Evolutionary conservation across 2,329 filamentous ascomycete species (phyloP).

Genomic region (Stemphylium beticola): DNA sequence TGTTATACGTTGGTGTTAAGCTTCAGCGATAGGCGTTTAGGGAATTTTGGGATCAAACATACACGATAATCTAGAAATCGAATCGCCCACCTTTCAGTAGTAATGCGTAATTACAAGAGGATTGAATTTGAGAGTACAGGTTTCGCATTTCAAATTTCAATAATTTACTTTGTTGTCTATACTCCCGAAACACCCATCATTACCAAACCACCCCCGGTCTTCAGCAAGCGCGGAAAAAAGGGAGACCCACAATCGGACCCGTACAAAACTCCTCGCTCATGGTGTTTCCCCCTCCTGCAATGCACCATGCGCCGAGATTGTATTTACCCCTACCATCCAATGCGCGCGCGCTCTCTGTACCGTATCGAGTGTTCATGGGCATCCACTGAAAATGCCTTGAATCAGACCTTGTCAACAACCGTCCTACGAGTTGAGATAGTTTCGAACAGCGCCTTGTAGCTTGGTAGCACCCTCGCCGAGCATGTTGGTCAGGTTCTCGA

Average conservation of each 20-base stretch:
- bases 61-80: background rate
- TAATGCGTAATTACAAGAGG: no score
- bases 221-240: background rate
- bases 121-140: background rate
- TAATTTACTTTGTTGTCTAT: conserved; percentile 3
- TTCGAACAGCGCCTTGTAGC: conserved; percentile 68
- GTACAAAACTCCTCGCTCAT: conserved; percentile 4
- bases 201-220: background rate
- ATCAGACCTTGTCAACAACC: background rate
- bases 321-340: background rate
- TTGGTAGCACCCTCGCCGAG: conserved; percentile 84
- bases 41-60: background rate
- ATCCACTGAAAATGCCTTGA: background rate
- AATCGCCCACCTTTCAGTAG: background rate
- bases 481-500: conserved; percentile 85
- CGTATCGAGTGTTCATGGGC: background rate
- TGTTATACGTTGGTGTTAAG: background rate
- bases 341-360: background rate
- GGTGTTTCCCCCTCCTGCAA: background rate
- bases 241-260: background rate
- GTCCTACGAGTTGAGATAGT: conserved; percentile 50
- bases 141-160: background rate
- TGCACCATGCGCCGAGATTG: conserved; percentile 2
- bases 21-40: no score
- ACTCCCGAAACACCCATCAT: conserved; percentile 8